Evolutionary conservation across 2,329 filamentous ascomycete genomes (phyloP).

Genomic region (Fonsecaea pugnacius): DNA sequence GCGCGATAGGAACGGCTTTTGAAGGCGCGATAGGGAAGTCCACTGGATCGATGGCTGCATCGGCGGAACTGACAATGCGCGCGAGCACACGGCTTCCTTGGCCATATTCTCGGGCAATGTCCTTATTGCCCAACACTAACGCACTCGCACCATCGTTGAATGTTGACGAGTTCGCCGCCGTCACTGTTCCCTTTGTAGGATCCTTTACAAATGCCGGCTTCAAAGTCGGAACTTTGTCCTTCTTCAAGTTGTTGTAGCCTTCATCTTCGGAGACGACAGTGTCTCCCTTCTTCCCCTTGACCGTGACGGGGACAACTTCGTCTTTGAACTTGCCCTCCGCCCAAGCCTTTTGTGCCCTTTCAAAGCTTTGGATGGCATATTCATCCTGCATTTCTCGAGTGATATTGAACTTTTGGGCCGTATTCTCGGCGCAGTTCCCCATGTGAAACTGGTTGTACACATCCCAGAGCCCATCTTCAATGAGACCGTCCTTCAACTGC

Average conservation of each 20-base stretch:
- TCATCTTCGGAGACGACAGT: slow-evolving; percentile 81
- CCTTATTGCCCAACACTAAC: slow-evolving; percentile 80
- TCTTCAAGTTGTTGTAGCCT: slow-evolving; percentile 82
- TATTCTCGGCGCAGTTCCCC: slow-evolving; percentile 95
- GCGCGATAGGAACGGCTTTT: slow-evolving; percentile 86
- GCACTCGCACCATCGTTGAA: slow-evolving; percentile 95
- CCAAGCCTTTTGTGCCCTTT: slow-evolving; percentile 89
- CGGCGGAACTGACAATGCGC: slow-evolving; percentile 80
- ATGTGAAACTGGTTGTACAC: slow-evolving; percentile 98
- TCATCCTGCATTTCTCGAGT: slow-evolving; percentile 85
- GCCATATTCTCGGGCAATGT: slow-evolving; percentile 79
- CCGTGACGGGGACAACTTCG: slow-evolving; percentile 85
- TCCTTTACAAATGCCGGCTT: slow-evolving; percentile 90
- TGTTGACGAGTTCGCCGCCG: slow-evolving; percentile 90
- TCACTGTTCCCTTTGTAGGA: slow-evolving; percentile 79
- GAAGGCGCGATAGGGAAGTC: slow-evolving; percentile 94
- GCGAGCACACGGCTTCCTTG: slow-evolving; percentile 80
- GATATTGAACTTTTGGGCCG: slow-evolving; percentile 82
- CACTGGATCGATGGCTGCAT: slow-evolving; percentile 86
- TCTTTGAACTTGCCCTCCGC: slow-evolving; percentile 79
- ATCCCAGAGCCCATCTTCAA: slow-evolving; percentile 94
- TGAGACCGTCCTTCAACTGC: slow-evolving; percentile 85
- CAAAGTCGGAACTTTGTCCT: slow-evolving; percentile 81
- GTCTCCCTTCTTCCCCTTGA: slow-evolving; percentile 83
- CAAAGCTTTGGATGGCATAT: slow-evolving; percentile 87